Evolutionary conservation across 2,329 filamentous ascomycete genomes (phyloP).

Genomic region (Claviceps digitariae): DNA sequence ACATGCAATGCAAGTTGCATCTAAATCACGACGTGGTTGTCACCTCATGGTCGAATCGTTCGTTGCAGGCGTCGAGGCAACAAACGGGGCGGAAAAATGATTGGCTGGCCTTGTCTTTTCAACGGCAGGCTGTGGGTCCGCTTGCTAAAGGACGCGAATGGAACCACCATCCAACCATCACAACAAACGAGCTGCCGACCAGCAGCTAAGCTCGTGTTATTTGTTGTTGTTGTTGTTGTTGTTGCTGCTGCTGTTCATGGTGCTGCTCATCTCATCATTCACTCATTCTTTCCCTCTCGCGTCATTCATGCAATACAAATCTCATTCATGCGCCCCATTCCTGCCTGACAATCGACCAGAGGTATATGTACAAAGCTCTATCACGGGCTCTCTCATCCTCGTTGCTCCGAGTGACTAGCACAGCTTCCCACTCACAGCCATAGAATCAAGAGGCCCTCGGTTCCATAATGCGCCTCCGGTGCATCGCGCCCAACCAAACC

Average conservation of each 20-base stretch:
- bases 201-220: no score
- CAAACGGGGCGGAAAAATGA: background rate
- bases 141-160: background rate
- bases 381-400: slow-evolving; percentile 12
- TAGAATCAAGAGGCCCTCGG: slow-evolving; percentile 1
- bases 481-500: slow-evolving; percentile 2
- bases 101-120: background rate
- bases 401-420: background rate
- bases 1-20: no score
- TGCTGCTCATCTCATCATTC: no score
- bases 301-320: slow-evolving; percentile 16
- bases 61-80: no score
- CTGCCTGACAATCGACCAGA: slow-evolving; percentile 21
- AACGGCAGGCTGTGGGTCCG: background rate
- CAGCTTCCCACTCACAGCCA: slow-evolving; percentile 3
- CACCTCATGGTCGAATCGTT: no score
- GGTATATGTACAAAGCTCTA: slow-evolving; percentile 28
- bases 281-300: no score
- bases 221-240: no score
- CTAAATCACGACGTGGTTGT: no score
- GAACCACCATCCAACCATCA: background rate
- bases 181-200: background rate
- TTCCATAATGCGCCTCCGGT: slow-evolving; percentile 2
- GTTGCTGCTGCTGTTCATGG: no score
- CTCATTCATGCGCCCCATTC: slow-evolving; percentile 17